These are phyloP conservation scores for Zoysia matrella DNA, from an alignment of 202 grass and related monocot genomes.

Conservation along the genomic window DNA sequence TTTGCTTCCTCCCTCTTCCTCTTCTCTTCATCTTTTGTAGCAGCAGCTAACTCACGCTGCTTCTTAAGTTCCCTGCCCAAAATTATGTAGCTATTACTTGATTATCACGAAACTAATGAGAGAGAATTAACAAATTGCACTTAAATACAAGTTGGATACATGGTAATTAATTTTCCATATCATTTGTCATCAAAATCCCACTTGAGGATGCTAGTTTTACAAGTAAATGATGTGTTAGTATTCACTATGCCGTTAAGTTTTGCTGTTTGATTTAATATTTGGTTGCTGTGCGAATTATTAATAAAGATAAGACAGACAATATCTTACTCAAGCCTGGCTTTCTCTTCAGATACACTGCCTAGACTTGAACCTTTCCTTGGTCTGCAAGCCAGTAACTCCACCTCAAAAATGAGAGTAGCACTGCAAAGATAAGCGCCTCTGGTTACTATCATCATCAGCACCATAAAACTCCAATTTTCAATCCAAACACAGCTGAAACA, in stretches of 20 bases:
- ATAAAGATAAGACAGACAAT: constrained; percentile 3
- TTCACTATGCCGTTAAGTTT: neutral
- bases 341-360: constrained; percentile 78
- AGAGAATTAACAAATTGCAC: neutral
- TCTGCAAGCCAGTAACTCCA: constrained; percentile 85
- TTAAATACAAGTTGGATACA: constrained; percentile 13
- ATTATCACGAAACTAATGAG: neutral
- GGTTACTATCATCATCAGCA: constrained; percentile 16
- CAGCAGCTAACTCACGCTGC: constrained; percentile 73
- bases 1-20: constrained; percentile 97
- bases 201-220: neutral
- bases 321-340: constrained; percentile 92
- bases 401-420: constrained; percentile 92
- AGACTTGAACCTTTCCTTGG: constrained; percentile 93
- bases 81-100: constrained; percentile 23
- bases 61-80: constrained; percentile 79
- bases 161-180: neutral
- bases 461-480: constrained; percentile 1
- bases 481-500: neutral
- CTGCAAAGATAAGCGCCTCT: constrained; percentile 53
- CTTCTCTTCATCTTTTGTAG: constrained; percentile 92
- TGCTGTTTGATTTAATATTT: constrained; percentile 14
- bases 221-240: neutral
- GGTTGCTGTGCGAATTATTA: neutral
- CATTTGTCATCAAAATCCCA: neutral